Percentiles rank a stretch among this genome's conserved stretches.
Conservation (phyloP, 176 grass and related monocot species). For the Leersia perrieri region DNA sequence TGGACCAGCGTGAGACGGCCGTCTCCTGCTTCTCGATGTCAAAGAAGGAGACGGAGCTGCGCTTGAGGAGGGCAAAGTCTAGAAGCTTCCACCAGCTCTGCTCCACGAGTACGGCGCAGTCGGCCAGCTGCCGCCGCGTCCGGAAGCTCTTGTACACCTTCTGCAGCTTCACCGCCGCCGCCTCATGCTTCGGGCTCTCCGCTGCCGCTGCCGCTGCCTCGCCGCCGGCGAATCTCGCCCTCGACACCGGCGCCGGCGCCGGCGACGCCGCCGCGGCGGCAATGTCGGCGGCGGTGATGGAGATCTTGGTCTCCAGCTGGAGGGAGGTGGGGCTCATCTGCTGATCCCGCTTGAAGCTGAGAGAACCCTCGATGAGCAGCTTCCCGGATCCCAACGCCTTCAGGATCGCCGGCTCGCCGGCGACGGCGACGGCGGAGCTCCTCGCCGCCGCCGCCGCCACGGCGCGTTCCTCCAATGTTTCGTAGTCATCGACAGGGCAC, state of each 20-base stretch:
- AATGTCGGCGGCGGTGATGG: slow-evolving; percentile 39
- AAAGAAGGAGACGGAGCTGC: slow-evolving; percentile 85
- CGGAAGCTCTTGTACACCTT: slow-evolving; percentile 97
- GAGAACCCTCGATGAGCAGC: slow-evolving; percentile 62
- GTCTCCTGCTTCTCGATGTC: slow-evolving; percentile 79
- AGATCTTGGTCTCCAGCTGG: slow-evolving; percentile 66
- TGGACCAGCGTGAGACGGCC: slow-evolving; percentile 70
- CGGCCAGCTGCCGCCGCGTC: slow-evolving; percentile 85
- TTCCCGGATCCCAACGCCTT: slow-evolving; percentile 62
- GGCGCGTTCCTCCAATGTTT: slow-evolving; percentile 20
- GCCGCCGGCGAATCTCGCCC: slow-evolving; percentile 43
- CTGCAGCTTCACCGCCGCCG: slow-evolving; percentile 71
- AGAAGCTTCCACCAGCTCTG: slow-evolving; percentile 78
- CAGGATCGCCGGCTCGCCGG: slow-evolving; percentile 41
- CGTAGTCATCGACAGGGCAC: slow-evolving; percentile 44
- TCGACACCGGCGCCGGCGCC: slow-evolving; percentile 3
- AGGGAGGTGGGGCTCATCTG: slow-evolving; percentile 24
- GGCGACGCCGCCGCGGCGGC: neutral
- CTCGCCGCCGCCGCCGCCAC: neutral
- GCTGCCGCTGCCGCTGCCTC: neutral
- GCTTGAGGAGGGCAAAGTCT: slow-evolving; percentile 70
- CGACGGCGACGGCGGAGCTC: neutral
- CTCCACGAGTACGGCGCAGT: slow-evolving; percentile 78
- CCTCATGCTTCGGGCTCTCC: slow-evolving; percentile 73
- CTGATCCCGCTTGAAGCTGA: slow-evolving; percentile 65